Evolutionary conservation across 2,329 filamentous ascomycete species (phyloP).

Genomic region (Talaromyces marneffei): DNA sequence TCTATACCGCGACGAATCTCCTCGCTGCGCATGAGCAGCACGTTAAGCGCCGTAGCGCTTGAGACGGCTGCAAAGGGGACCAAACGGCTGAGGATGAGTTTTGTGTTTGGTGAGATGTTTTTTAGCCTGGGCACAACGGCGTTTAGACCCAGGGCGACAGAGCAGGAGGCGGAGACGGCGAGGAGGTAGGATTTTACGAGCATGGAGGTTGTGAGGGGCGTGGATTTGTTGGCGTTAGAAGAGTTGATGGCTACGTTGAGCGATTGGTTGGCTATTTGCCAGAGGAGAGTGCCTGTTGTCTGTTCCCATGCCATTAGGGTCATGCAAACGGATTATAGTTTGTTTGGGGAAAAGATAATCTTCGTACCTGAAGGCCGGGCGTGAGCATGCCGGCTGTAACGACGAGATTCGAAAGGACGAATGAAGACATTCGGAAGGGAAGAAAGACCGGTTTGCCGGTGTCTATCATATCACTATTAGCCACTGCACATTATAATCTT

Average conservation of each 20-base stretch:
- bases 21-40: conserved; percentile 94
- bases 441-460: conserved; percentile 87
- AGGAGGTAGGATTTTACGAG: conserved; percentile 86
- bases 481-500: background rate
- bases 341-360: no score
- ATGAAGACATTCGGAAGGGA: conserved; percentile 96
- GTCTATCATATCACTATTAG: conserved; percentile 49
- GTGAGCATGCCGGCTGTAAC: conserved; percentile 97
- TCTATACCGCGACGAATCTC: conserved; percentile 93
- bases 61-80: conserved; percentile 96
- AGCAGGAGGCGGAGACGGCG: conserved; percentile 87
- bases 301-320: conserved; percentile 28
- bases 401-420: conserved; percentile 85
- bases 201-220: conserved; percentile 71
- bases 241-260: conserved; percentile 98
- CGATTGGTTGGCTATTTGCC: conserved; percentile 96
- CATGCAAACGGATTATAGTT: no score
- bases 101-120: conserved; percentile 66
- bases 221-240: conserved; percentile 96
- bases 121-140: conserved; percentile 80
- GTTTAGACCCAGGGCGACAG: conserved; percentile 88
- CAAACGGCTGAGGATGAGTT: conserved; percentile 72
- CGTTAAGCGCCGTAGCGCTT: conserved; percentile 83
- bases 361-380: conserved; percentile 69
- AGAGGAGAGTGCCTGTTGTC: conserved; percentile 79